Percentiles rank a stretch among this genome's conserved stretches.
phyloP scores from a whole-genome alignment of 2,329 filamentous ascomycete genomes.

The Moelleriella libera region DNA sequence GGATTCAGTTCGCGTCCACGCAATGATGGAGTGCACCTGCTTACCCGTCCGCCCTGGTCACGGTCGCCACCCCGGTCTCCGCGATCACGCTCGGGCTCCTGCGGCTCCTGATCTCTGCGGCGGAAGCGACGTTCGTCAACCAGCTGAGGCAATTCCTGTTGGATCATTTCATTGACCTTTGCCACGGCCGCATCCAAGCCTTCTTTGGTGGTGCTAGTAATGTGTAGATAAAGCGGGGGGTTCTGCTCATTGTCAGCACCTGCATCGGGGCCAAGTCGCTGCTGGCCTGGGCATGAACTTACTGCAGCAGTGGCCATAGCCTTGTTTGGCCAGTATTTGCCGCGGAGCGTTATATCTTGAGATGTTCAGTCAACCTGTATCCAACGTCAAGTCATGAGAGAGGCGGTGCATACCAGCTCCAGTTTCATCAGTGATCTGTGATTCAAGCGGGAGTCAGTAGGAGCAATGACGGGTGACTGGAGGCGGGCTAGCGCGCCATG shows the following conservation, averaged over 20 bases:
- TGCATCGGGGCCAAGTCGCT: not conserved
- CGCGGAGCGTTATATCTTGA: conserved; percentile 93
- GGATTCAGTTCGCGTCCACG: no score
- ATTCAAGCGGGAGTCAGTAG: conserved; percentile 87
- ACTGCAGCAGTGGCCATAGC: conserved; percentile 90
- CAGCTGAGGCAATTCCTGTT: conserved; percentile 87
- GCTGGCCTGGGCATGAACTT: conserved; percentile 23
- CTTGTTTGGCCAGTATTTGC: conserved; percentile 94
- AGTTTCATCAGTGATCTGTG: conserved; percentile 98
- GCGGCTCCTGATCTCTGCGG: conserved; percentile 62
- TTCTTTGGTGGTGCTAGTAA: conserved; percentile 83
- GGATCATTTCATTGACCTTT: conserved; percentile 89
- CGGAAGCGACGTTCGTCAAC: conserved; percentile 91
- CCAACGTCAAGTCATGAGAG: conserved; percentile 37
- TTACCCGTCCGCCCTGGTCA: conserved; percentile 67
- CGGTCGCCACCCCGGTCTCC: conserved; percentile 41
- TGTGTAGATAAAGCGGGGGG: conserved; percentile 85
- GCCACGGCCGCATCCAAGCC: conserved; percentile 79
- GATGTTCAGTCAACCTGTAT: conserved; percentile 35
- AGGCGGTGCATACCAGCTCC: conserved; percentile 81
- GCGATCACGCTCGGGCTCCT: conserved; percentile 59
- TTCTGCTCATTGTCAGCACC: conserved; percentile 38
- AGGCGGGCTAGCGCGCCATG: conserved; percentile 50
- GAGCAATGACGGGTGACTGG: conserved; percentile 59
- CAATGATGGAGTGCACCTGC: conserved; percentile 7